Percentiles rank a stretch among this genome's conserved stretches.
Evolutionary conservation across 2,329 filamentous ascomycete species (phyloP).

Genomic region (Trichophyton benhamiae): DNA sequence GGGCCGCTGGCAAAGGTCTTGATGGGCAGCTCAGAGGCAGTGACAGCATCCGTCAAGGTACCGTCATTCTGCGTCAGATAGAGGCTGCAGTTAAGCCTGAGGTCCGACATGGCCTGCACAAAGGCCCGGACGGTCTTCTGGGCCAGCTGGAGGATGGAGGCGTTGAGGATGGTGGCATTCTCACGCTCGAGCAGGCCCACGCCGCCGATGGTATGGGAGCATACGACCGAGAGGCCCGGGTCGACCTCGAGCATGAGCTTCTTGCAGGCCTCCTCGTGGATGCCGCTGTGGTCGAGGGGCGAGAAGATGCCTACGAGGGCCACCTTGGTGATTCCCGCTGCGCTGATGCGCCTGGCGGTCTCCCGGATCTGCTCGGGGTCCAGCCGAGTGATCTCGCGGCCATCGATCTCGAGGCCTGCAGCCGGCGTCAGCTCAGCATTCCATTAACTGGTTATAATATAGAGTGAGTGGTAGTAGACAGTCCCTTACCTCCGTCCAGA

Average conservation of each 20-base stretch:
- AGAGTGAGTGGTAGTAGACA: neutral
- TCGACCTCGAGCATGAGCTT: constrained; percentile 26
- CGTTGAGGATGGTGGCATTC: constrained; percentile 54
- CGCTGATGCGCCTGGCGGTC: constrained; percentile 24
- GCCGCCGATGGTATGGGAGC: constrained; percentile 35
- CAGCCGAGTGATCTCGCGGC: constrained; percentile 33
- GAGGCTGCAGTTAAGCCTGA: constrained; percentile 43
- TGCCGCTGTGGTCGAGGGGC: constrained; percentile 32
- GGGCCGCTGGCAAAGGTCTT: constrained; percentile 51
- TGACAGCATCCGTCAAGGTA: constrained; percentile 43
- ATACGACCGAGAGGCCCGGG: constrained; percentile 30
- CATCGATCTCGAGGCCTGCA: constrained; percentile 38
- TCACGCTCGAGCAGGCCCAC: constrained; percentile 45
- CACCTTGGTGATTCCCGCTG: constrained; percentile 27
- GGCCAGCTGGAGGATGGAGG: constrained; percentile 48
- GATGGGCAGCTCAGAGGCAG: constrained; percentile 46
- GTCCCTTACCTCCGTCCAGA: constrained; percentile 28
- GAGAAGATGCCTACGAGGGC: constrained; percentile 38
- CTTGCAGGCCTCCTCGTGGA: constrained; percentile 33
- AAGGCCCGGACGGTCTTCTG: constrained; percentile 46
- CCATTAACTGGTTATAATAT: neutral
- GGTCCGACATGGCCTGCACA: constrained; percentile 37
- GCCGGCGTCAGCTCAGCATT: neutral
- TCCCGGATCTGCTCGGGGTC: constrained; percentile 29
- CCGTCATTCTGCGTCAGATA: constrained; percentile 55